Conservation (phyloP, 2,329 filamentous ascomycete species). For the Pseudogymnoascus sp. region DNA sequence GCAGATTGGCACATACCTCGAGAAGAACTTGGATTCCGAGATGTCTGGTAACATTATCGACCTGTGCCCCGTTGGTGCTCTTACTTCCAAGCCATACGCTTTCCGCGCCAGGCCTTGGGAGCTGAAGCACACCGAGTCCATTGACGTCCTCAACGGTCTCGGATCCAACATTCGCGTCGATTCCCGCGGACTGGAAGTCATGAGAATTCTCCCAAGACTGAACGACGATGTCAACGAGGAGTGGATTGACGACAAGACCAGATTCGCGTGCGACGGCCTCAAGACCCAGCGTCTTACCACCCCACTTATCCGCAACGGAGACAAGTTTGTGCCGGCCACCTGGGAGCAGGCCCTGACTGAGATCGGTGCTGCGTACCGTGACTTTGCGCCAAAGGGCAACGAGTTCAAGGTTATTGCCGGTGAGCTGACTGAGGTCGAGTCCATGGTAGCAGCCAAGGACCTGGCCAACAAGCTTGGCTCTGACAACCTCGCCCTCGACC, state of each 20-base stretch:
- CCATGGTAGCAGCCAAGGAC: constrained; percentile 93
- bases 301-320: constrained; percentile 77
- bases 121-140: constrained; percentile 87
- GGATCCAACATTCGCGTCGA: constrained; percentile 94
- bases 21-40: constrained; percentile 88
- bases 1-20: constrained; percentile 96
- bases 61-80: constrained; percentile 90
- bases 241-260: constrained; percentile 98
- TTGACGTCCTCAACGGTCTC: constrained; percentile 87
- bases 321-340: constrained; percentile 83
- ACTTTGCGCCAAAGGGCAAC: constrained; percentile 74
- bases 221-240: constrained; percentile 99
- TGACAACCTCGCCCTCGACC: constrained; percentile 90
- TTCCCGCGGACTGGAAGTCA: constrained; percentile 86
- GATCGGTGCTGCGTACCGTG: constrained; percentile 71
- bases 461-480: constrained; percentile 93
- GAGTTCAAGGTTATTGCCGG: constrained; percentile 95
- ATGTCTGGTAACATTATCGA: constrained; percentile 97
- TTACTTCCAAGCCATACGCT: constrained; percentile 95
- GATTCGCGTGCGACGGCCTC: constrained; percentile 92
- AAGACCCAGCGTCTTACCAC: constrained; percentile 95
- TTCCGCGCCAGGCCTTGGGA: constrained; percentile 98
- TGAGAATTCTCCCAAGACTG: constrained; percentile 84
- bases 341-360: constrained; percentile 95
- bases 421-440: constrained; percentile 84